phyloP scores from a whole-genome alignment of 2,329 filamentous ascomycete genomes.

The Xylariaceae sp. region DNA sequence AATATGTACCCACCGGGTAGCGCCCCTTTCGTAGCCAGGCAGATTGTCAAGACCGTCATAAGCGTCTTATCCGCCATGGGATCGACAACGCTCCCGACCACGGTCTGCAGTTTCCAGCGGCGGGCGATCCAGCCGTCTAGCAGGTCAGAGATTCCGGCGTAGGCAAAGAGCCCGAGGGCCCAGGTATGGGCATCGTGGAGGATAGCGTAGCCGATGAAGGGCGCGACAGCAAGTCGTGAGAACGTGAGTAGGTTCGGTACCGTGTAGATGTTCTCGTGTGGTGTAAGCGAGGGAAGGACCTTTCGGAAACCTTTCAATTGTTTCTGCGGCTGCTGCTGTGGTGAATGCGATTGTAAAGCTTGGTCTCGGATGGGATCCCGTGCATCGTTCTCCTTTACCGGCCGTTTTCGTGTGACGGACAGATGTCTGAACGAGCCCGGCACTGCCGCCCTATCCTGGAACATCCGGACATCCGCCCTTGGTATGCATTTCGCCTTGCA shows the following conservation, averaged over 20 bases:
- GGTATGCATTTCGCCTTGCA: neutral
- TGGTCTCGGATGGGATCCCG: neutral
- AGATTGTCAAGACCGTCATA: conserved; percentile 89
- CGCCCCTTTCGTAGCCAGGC: conserved; percentile 74
- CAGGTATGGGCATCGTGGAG: conserved; percentile 74
- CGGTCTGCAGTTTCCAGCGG: conserved; percentile 81
- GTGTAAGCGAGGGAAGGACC: conserved; percentile 32
- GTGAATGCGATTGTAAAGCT: neutral
- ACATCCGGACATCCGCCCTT: neutral
- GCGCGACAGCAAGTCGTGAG: conserved; percentile 76
- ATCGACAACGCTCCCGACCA: conserved; percentile 90
- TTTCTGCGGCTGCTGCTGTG: neutral
- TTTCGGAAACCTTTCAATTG: conserved; percentile 27
- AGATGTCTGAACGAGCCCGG: neutral
- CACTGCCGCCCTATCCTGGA: neutral
- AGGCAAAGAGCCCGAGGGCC: conserved; percentile 82
- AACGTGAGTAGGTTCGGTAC: conserved; percentile 92
- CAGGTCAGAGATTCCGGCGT: conserved; percentile 86
- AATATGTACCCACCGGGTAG: conserved; percentile 62
- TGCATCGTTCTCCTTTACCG: neutral
- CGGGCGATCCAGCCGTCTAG: conserved; percentile 93
- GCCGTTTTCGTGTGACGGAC: conserved; percentile 1
- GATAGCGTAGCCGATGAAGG: conserved; percentile 82
- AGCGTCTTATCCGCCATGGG: conserved; percentile 95
- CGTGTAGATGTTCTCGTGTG: conserved; percentile 91